Percentiles rank a stretch among this genome's conserved stretches.
Conservation (phyloP, 2,329 filamentous ascomycete genomes). For the Aphanocladium album region DNA sequence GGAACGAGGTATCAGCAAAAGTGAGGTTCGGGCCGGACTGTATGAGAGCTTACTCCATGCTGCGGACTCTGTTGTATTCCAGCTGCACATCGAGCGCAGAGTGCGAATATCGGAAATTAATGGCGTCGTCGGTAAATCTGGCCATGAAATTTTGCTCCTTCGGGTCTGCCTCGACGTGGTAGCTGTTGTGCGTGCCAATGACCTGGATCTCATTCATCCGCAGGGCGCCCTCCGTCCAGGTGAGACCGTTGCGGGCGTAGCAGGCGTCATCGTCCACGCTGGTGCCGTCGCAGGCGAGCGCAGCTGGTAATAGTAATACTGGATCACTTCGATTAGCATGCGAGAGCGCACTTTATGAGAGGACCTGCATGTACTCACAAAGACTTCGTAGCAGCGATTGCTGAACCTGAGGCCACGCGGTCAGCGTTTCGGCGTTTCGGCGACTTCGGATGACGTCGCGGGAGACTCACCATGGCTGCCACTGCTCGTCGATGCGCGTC, state of each 20-base stretch:
- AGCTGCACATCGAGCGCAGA: conserved; percentile 39
- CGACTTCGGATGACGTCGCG: not conserved
- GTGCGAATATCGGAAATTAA: conserved; percentile 45
- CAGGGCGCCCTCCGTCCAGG: conserved; percentile 27
- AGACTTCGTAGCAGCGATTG: not conserved
- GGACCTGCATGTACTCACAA: not conserved
- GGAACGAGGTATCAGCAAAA: not conserved
- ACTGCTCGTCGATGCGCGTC: not conserved
- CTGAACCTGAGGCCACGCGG: not conserved
- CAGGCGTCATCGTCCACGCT: not conserved
- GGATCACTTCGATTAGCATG: no score
- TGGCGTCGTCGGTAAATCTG: conserved; percentile 28
- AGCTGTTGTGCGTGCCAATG: conserved; percentile 47
- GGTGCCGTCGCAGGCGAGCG: not conserved
- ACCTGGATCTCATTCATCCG: conserved; percentile 49
- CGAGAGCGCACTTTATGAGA: no score
- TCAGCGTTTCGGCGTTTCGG: not conserved
- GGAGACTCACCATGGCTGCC: not conserved
- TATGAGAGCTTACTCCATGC: conserved; percentile 30
- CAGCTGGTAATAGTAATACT: not conserved
- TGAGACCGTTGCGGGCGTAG: conserved; percentile 26
- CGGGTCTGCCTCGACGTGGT: conserved; percentile 40
- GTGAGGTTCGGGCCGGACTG: not conserved
- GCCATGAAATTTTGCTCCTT: conserved; percentile 37
- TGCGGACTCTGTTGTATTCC: conserved; percentile 40